Evolutionary conservation across 1,284 basidiomycete genomes (phyloP), one percentile per base, ranked within the genome.

Genomic region (Austropuccinia psidii): DNA sequence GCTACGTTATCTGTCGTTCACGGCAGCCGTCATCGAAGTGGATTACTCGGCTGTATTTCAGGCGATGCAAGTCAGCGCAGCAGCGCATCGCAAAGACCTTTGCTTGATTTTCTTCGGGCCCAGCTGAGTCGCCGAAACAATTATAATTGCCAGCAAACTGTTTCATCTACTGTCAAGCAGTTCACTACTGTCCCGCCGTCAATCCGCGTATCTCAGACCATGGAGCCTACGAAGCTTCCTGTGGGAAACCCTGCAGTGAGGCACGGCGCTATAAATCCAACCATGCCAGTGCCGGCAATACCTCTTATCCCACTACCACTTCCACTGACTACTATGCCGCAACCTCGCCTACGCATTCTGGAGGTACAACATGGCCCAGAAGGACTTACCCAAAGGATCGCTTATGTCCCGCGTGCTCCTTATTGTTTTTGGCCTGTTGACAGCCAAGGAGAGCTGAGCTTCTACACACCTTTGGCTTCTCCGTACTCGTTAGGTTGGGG

Each of bases 21-120:
- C 41, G 67, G 67, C 15, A 70, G 67, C 45, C 54, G 67, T 11
- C 67, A 70, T 24, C 67, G 67, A 11, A 70, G 60, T 37, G 27
- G 31, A 9, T n/a, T 47, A 37, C 47, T 60, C 15, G 45, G 37
- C 43, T 70, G 67, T 24, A 60, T 37, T 35, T 17, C 67, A 9
- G 7, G 54, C 39, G 67, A 70, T 27, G 9, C 55, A 15, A 52
- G 29, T 49, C 31, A 39, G 31, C 24, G 47, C 1, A 37, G 19
- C 6, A 52, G 17, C 45, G 47, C 17, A 24, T 7, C 64, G 15
- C 47, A 35, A 8, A 19, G 64, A 19, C 64, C 64, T 11, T 66
- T 66, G 9, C 17, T 66, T 8, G 64, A 66, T 13, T 66, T 17
- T 27, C 17, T 66, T 6, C 50, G 54, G 9, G 24, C 64, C 7